These are phyloP conservation scores for Escovopsis sp. DNA, from an alignment of 2,329 filamentous ascomycete species.

Conservation along the genomic window DNA sequence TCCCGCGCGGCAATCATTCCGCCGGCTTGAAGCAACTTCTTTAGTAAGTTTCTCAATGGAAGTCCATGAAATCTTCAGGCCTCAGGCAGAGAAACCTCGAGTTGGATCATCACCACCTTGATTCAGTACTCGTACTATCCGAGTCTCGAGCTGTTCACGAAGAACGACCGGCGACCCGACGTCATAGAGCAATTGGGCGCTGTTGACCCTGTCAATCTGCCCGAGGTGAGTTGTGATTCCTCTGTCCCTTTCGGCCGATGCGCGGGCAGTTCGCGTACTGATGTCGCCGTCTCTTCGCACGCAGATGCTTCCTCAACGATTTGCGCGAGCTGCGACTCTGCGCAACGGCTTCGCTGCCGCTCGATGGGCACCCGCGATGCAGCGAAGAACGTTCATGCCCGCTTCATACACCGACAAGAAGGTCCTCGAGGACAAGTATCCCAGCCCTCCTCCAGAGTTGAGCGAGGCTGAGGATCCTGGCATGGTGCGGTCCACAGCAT, in stretches of 20 bases:
- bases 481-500: conserved; percentile 36
- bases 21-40: no score
- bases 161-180: conserved; percentile 13
- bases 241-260: background rate
- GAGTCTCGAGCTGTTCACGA: conserved; percentile 13
- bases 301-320: conserved; percentile 48
- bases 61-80: conserved; percentile 8
- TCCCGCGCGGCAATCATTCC: no score
- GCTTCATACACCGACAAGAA: conserved; percentile 30
- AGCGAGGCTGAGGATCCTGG: conserved; percentile 50
- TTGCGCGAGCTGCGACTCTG: conserved; percentile 34
- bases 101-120: conserved; percentile 17
- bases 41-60: background rate
- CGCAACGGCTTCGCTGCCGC: conserved; percentile 29
- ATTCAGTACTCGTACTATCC: conserved; percentile 7
- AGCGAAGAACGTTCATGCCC: conserved; percentile 44
- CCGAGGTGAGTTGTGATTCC: conserved; percentile 14
- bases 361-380: conserved; percentile 36
- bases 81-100: conserved; percentile 18
- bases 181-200: conserved; percentile 24
- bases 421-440: conserved; percentile 37
- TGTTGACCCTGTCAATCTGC: conserved; percentile 16
- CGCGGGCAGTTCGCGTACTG: conserved; percentile 8
- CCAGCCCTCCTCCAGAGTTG: conserved; percentile 29
- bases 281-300: background rate